Percentiles rank a stretch among this genome's conserved stretches.
Conservation (phyloP, 139 green algal species). For the Chara braunii region DNA sequence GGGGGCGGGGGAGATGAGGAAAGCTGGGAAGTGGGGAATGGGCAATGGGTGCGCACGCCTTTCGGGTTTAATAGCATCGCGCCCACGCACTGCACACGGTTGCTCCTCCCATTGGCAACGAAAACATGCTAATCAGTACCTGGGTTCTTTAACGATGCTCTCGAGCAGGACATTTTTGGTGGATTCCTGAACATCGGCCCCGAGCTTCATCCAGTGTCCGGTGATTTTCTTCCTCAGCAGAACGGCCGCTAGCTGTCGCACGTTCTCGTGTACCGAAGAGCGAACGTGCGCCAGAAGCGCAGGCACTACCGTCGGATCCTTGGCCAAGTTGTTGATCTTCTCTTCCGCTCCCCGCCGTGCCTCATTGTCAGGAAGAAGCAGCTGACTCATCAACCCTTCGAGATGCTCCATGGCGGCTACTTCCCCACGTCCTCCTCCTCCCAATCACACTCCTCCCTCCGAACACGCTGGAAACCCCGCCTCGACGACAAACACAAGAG, state of each 20-base stretch:
- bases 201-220: conserved; percentile 46
- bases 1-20: no score
- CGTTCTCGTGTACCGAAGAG: conserved; percentile 19
- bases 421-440: no score
- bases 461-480: no score
- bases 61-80: background rate
- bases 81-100: background rate
- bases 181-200: background rate
- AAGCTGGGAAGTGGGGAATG: background rate
- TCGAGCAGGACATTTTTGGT: conserved; percentile 51
- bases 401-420: conserved; percentile 37
- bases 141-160: conserved; percentile 46
- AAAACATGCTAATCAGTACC: conserved; percentile 16
- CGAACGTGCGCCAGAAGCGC: conserved; percentile 48
- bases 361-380: conserved; percentile 37
- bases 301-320: conserved; percentile 47
- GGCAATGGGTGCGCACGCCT: background rate
- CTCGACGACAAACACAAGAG: no score
- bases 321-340: conserved; percentile 23
- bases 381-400: conserved; percentile 18
- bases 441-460: no score
- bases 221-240: conserved; percentile 58
- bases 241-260: conserved; percentile 60
- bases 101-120: background rate
- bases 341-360: conserved; percentile 26